phyloP scores from a whole-genome alignment of 225 moss, liverwort and hornwort genomes.

The Anthoceros angustus region DNA sequence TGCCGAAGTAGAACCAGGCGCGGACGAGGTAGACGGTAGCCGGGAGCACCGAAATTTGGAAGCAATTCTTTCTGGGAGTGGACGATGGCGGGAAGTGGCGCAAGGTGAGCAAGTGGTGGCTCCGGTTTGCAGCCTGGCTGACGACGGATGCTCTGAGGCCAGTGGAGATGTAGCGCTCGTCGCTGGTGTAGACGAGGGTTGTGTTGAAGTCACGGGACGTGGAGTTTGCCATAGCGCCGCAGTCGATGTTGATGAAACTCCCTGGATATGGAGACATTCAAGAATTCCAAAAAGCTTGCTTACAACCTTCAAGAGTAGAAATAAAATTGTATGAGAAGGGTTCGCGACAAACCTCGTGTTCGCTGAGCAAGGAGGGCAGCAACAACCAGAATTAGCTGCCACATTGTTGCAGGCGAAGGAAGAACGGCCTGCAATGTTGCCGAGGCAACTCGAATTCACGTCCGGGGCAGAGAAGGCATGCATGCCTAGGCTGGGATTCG shows the following conservation, averaged over 20 bases:
- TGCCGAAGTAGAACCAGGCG: constrained; percentile 2
- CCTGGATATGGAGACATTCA: too few species aligned
- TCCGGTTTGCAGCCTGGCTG: neutral
- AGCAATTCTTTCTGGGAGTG: neutral
- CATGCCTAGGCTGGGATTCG: too few species aligned
- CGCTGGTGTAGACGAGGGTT: neutral
- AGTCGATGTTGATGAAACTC: constrained; percentile 4
- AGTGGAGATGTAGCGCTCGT: neutral
- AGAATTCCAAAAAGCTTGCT: too few species aligned
- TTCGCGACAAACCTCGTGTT: too few species aligned
- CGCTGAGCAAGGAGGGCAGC: too few species aligned
- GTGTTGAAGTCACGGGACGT: neutral
- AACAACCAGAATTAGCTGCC: too few species aligned
- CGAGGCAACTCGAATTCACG: too few species aligned
- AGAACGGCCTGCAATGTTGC: too few species aligned
- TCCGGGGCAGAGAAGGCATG: too few species aligned
- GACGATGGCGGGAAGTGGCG: neutral
- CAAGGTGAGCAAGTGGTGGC: neutral
- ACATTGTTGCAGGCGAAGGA: too few species aligned
- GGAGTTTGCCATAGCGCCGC: neutral
- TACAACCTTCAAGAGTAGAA: too few species aligned
- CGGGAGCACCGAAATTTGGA: neutral
- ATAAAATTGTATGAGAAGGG: too few species aligned
- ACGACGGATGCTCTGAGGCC: neutral
- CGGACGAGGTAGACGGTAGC: neutral